phyloP scores from a whole-genome alignment of 1,284 basidiomycete genomes.

The Pascua sp. region DNA sequence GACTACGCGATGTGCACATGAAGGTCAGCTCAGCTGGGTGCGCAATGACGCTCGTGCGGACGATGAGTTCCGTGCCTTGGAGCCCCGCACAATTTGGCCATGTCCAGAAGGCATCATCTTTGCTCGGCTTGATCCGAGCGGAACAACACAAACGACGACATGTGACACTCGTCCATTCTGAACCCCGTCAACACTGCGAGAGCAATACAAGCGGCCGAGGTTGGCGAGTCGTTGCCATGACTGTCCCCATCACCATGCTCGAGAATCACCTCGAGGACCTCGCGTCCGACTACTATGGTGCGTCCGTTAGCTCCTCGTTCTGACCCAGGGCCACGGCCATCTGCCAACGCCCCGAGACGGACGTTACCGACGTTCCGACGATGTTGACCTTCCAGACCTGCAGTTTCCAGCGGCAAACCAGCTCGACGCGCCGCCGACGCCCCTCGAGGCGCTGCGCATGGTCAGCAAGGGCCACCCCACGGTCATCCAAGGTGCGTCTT shows the following conservation, averaged over 20 bases:
- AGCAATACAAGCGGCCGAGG: neutral
- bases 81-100: no score
- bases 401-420: conserved; percentile 49
- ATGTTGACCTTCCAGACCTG: conserved; percentile 29
- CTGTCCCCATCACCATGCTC: conserved; percentile 2
- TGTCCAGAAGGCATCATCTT: no score
- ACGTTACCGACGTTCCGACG: neutral
- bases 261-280: conserved; percentile 13
- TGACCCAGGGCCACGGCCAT: neutral
- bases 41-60: no score
- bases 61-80: no score
- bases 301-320: neutral
- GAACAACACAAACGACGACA: no score
- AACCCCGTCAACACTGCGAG: neutral
- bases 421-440: conserved; percentile 59
- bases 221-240: neutral
- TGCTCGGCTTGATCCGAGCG: no score
- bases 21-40: no score
- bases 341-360: neutral
- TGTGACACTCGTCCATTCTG: neutral
- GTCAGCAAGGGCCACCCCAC: conserved; percentile 73
- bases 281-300: conserved; percentile 17
- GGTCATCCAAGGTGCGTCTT: conserved; percentile 61
- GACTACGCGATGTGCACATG: neutral
- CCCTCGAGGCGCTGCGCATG: conserved; percentile 69